Conservation (phyloP, 768 basidiomycete genomes). For the Suillus placidus region DNA sequence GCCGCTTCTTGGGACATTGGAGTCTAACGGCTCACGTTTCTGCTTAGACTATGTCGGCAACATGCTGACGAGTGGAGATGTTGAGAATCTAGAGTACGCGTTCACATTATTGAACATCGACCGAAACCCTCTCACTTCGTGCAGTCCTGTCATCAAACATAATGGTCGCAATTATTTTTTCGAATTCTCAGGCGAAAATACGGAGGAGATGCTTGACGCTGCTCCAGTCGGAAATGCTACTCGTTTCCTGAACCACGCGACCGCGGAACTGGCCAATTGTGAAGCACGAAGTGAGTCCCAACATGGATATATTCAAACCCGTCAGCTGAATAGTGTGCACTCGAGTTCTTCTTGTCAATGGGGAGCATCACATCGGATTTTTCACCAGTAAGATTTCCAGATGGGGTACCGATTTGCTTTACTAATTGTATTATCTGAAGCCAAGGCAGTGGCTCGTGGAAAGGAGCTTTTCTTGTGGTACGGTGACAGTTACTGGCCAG, state of each 20-base stretch:
- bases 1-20: background rate
- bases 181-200: slow-evolving; percentile 10
- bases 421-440: slow-evolving; percentile 11
- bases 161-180: slow-evolving; percentile 40
- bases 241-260: slow-evolving; percentile 45
- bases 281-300: slow-evolving; percentile 29
- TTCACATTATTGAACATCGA: background rate
- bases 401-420: background rate
- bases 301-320: background rate
- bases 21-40: background rate
- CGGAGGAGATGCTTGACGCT: slow-evolving; percentile 36
- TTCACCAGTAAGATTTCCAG: slow-evolving; percentile 34
- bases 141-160: slow-evolving; percentile 19
- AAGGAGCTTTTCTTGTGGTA: slow-evolving; percentile 42
- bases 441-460: slow-evolving; percentile 28
- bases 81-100: slow-evolving; percentile 16
- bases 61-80: slow-evolving; percentile 18
- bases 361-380: slow-evolving; percentile 40
- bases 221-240: slow-evolving; percentile 46
- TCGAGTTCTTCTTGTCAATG: slow-evolving; percentile 34
- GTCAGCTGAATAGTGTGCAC: background rate
- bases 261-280: slow-evolving; percentile 17
- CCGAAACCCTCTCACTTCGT: background rate
- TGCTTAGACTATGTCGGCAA: slow-evolving; percentile 46
- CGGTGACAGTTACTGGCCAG: slow-evolving; percentile 33